phyloP scores from a whole-genome alignment of 345 rosid species.

The Barbarea vulgaris region DNA sequence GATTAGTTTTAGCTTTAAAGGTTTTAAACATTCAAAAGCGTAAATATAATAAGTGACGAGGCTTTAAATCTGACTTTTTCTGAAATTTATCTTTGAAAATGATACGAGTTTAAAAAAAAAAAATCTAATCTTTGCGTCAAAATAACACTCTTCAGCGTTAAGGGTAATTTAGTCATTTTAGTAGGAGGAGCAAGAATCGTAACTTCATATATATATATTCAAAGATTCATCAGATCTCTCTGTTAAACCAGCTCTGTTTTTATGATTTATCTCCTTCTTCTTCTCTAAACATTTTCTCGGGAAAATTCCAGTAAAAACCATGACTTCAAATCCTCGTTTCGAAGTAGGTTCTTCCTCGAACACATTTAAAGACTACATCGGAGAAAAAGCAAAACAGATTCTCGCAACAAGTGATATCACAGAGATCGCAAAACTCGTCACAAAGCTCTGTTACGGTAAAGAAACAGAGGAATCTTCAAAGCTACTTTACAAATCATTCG shows the following conservation, averaged over 20 bases:
- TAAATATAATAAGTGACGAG: too few relatives aligned
- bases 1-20: too few relatives aligned
- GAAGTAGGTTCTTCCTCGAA: constrained; percentile 2
- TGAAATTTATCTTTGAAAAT: too few relatives aligned
- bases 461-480: constrained; percentile 7
- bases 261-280: not conserved
- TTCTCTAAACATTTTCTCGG: not conserved
- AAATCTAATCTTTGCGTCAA: too few relatives aligned
- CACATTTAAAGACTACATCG: not conserved
- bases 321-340: not conserved
- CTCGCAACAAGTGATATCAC: constrained; percentile 8
- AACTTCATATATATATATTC: not conserved
- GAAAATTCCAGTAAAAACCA: not conserved
- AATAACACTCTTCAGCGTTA: too few relatives aligned
- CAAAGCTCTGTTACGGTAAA: constrained; percentile 25
- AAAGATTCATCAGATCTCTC: not conserved
- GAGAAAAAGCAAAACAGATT: not conserved
- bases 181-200: not conserved
- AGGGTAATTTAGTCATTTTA: not conserved
- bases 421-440: constrained; percentile 8
- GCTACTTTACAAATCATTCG: constrained; percentile 8
- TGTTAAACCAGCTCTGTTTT: too few relatives aligned
- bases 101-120: too few relatives aligned
- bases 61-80: too few relatives aligned
- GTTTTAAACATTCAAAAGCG: too few relatives aligned